Base-by-base conservation (phyloP, 352 stramenopile species). In the Achlya hypogyna region DNA sequence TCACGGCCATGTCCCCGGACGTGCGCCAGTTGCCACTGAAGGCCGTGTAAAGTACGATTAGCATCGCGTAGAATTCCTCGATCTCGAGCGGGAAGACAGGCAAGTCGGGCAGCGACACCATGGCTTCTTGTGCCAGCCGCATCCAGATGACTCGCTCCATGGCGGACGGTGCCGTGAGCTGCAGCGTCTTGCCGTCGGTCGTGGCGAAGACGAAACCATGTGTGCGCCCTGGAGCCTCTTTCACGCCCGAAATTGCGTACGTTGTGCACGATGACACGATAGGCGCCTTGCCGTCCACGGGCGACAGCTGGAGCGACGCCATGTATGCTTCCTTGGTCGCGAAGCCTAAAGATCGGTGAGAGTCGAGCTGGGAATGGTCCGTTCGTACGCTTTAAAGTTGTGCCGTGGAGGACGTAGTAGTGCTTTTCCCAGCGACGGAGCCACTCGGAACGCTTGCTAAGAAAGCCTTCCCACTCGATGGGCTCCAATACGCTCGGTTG, bases 121-220 rank as follows among this genome's bases (percentile, higher is more conserved):
- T 93, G 5, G 86, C 84, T 65, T 95, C 86, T 0, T 92, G 72
- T 18, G 80, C 82, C 5, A 95, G 73, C 1, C 86, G 84, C 84
- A 93, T 95, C 86, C 86, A 95, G 29, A 95, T 92, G 27, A 95
- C 73, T 54, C 90, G 91, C 58, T 95, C 86, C 4, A 95, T 85
- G 8, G 84, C 74, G 5, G 81, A 92, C 16, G 84, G 82, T 0
- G 86, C 82, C 16, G 76, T 80, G 16, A 95, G 75, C 53, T 91
- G 86, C 53, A 95, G 51, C 20, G 76, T 92, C 64, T 91, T 92
- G 69, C 91, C 91, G 65, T 94, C 85, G 71, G 91, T 82, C 1
- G 84, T 92, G 59, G 91, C 91, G 65, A 94, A 91, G n/a, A 85
- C 91, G 53, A 94, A 92, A 1, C 85, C 85, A 51, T 94, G 91